A percentile compares a stretch with the other conserved stretches of the same genome.
Conservation (phyloP, 164 flowering plant genomes). For the Cinnamomum chago region DNA sequence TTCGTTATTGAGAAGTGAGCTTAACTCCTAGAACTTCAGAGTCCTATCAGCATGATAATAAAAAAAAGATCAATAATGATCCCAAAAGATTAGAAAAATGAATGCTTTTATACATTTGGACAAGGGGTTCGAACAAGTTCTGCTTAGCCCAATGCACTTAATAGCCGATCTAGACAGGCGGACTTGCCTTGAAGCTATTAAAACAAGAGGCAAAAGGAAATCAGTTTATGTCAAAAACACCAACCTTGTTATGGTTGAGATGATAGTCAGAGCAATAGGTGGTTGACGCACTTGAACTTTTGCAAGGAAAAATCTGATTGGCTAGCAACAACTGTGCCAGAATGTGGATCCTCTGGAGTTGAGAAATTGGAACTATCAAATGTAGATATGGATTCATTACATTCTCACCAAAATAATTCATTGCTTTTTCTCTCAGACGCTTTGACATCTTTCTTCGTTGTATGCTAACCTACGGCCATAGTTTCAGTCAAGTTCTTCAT, state of each 20-base stretch:
- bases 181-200: not conserved
- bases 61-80: not conserved
- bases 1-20: constrained; percentile 8
- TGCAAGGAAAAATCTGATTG: constrained; percentile 16
- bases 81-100: too few relatives aligned
- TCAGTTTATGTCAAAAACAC: constrained; percentile 2
- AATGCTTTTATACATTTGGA: too few relatives aligned
- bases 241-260: constrained; percentile 39
- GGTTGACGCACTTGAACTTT: constrained; percentile 27
- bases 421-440: constrained; percentile 69
- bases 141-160: too few relatives aligned
- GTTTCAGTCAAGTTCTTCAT: too few relatives aligned
- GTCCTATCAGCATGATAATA: constrained; percentile 23
- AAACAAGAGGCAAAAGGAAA: not conserved
- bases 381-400: constrained; percentile 68
- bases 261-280: constrained; percentile 8
- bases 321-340: constrained; percentile 19
- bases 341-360: constrained; percentile 59
- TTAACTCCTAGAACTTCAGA: constrained; percentile 5
- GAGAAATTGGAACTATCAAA: constrained; percentile 92
- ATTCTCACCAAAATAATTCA: constrained; percentile 91
- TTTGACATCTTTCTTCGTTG: constrained; percentile 73
- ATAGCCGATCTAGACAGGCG: not conserved
- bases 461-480: constrained; percentile 54
- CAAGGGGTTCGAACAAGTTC: too few relatives aligned